Evolutionary conservation across 805 yeast species (phyloP).

Genomic region (Candida manassasensis): DNA sequence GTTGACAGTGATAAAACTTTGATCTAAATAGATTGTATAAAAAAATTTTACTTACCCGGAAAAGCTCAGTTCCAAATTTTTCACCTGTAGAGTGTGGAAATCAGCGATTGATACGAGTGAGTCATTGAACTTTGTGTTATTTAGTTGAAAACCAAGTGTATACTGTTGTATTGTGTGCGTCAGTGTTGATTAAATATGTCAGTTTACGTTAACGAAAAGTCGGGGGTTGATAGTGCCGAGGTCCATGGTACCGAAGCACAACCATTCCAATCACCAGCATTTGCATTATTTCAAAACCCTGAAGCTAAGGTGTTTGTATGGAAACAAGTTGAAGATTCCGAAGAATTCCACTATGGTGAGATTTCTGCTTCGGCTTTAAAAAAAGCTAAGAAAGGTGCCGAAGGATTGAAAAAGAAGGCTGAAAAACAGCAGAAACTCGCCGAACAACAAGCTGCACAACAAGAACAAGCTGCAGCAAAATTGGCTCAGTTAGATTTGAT

Average conservation of each 20-base stretch:
- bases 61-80: too few species aligned
- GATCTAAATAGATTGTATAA: background rate
- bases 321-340: conserved; percentile 53
- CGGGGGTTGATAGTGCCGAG: conserved; percentile 60
- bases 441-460: conserved; percentile 55
- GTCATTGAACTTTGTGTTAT: too few species aligned
- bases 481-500: conserved; percentile 74
- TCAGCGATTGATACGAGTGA: too few species aligned
- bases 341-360: conserved; percentile 56
- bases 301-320: conserved; percentile 56
- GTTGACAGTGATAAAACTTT: background rate
- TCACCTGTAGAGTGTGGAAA: too few species aligned
- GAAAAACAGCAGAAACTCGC: conserved; percentile 60
- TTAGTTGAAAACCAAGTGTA: too few species aligned
- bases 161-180: too few species aligned
- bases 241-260: conserved; percentile 58
- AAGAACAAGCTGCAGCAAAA: conserved; percentile 61
- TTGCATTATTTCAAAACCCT: conserved; percentile 55
- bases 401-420: conserved; percentile 77
- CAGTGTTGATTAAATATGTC: conserved; percentile 25
- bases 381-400: conserved; percentile 95
- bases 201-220: conserved; percentile 67
- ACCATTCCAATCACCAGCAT: conserved; percentile 84
- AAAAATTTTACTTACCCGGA: background rate
- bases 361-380: conserved; percentile 89